Conservation (phyloP, 164 flowering plant genomes). For the Macadamia integrifolia region DNA sequence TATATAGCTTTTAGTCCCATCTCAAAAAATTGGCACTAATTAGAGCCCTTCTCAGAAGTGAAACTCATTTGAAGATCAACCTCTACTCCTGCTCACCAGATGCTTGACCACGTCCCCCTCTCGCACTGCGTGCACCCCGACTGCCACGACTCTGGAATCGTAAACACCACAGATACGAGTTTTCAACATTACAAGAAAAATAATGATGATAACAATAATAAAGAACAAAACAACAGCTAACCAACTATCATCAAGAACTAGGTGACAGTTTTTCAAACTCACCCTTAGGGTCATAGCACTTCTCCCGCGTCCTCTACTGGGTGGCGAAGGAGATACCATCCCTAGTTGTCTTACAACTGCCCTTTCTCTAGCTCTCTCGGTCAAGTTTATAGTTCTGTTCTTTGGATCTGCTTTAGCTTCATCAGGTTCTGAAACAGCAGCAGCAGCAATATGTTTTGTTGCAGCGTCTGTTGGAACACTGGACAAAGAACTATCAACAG, state of each 20-base stretch:
- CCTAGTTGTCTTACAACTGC: slow-evolving; percentile 49
- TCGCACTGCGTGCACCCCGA: slow-evolving; percentile 14
- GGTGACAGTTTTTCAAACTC: neutral
- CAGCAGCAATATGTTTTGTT: slow-evolving; percentile 20
- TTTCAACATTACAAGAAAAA: neutral
- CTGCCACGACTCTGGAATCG: slow-evolving; percentile 14
- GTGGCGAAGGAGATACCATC: slow-evolving; percentile 13
- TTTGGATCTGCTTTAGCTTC: slow-evolving; percentile 31
- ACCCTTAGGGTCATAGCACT: slow-evolving; percentile 34
- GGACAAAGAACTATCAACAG: slow-evolving; percentile 24
- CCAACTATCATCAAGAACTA: neutral
- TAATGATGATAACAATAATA: too few relatives aligned
- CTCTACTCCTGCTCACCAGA: slow-evolving; percentile 11
- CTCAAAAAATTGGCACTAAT: too few relatives aligned
- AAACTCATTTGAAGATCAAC: too few relatives aligned
- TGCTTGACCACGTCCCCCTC: slow-evolving; percentile 18
- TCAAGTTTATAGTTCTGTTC: slow-evolving; percentile 36
- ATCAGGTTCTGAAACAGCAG: slow-evolving; percentile 24
- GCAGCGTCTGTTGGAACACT: slow-evolving; percentile 16
- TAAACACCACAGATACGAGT: neutral
- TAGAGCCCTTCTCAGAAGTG: too few relatives aligned
- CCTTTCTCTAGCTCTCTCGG: slow-evolving; percentile 53
- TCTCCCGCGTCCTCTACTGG: slow-evolving; percentile 54
- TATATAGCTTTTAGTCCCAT: too few relatives aligned
- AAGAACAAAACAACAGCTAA: neutral